Evolutionary conservation across 1,284 basidiomycete genomes (phyloP), one percentile per base, ranked within the genome.

Genomic region (Termitomyces sp.): DNA sequence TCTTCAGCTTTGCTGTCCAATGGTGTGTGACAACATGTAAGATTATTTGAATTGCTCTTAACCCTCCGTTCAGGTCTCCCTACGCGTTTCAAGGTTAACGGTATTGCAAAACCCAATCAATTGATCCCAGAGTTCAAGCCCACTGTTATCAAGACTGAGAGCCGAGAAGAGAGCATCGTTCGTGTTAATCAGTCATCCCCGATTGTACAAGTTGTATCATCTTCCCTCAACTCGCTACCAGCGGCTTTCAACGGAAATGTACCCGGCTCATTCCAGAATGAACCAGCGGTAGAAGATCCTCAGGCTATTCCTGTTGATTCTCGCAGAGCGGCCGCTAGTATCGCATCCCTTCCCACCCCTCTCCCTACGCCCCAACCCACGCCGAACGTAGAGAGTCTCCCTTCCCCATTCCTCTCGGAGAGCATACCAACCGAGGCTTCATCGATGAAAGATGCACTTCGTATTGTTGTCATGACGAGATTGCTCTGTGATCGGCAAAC

Each of bases 391-490:
- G 46, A 43, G 9, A 38, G 39, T 26, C 45, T 19, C 16, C 45
- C 47, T n/a, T 38, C 53, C 2, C 41, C 55, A 8, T 43, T 43
- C 14, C 55, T 51, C 35, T 59, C 58, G 9, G 67, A 70, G 43
- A 69, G 73, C 30, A 70, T 77, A 41, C 72, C 75, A 6, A 60
- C 60, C 7, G 69, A 77, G 37, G 71, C 73, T 31, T 75, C 69
- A 49, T 74, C 77, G 9, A 72, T 81, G 1, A 66, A 68, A 40
- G 84, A 87, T 41, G 82, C 80, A 8, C 72, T 90, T 35, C 79
- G 80, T 24, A 68, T 83, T 34, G 78, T 83, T 11, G 75, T 86
- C 28, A 78, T 80, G 68, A 76, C 78, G 9, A 76, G 86, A 33
- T 72, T 83, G 40, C 73, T 76, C 37, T 74, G 70, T 55, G 83